Evolutionary conservation across 805 yeast genomes (phyloP).

Genomic region (Candida succiphila): DNA sequence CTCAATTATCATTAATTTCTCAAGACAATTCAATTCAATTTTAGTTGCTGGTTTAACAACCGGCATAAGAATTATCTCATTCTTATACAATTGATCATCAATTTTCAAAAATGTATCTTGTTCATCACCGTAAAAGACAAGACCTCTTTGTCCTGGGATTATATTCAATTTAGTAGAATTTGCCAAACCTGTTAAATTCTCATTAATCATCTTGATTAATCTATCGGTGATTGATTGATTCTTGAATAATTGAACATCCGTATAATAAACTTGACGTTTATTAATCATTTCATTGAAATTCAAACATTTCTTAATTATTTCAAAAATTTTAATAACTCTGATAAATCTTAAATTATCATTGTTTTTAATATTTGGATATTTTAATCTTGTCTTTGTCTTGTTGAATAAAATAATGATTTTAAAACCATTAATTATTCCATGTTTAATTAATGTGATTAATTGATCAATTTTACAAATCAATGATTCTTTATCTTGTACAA

Average conservation of each 20-base stretch:
- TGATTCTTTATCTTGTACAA: too few relatives aligned
- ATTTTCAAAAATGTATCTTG: constrained; percentile 14
- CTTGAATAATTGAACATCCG: constrained; percentile 41
- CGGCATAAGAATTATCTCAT: constrained; percentile 21
- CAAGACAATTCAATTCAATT: too few relatives aligned
- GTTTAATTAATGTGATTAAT: constrained; percentile 1
- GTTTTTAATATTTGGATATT: constrained; percentile 11
- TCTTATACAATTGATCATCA: neutral
- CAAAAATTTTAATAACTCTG: constrained; percentile 12
- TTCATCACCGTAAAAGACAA: constrained; percentile 30
- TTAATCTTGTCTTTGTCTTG: constrained; percentile 4
- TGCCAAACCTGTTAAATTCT: constrained; percentile 27
- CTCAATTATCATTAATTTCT: constrained; percentile 35
- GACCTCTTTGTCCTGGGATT: constrained; percentile 47
- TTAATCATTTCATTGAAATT: constrained; percentile 20
- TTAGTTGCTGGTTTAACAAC: too few relatives aligned
- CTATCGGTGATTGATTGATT: constrained; percentile 32
- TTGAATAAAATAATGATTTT: constrained; percentile 6
- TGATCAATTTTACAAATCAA: neutral
- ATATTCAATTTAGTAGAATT: constrained; percentile 30
- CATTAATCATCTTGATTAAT: constrained; percentile 19
- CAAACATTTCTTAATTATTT: constrained; percentile 10
- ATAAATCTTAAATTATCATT: constrained; percentile 11
- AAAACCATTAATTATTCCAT: constrained; percentile 14
- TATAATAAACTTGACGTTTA: constrained; percentile 49